phyloP scores from a whole-genome alignment of 2,329 filamentous ascomycete genomes.

The Thermoascus crustaceus region DNA sequence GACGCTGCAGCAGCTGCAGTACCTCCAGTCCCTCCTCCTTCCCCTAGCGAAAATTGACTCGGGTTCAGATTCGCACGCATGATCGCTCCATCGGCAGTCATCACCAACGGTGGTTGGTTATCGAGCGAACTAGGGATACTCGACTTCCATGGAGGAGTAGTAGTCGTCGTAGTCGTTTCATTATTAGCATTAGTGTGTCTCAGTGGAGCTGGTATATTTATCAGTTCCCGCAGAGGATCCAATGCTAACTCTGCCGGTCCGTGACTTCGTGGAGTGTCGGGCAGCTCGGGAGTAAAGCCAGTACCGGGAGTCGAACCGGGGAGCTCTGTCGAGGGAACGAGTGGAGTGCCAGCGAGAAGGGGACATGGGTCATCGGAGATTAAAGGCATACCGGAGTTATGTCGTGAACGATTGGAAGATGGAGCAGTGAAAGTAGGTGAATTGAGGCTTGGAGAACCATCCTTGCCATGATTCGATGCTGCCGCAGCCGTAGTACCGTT shows the following conservation, averaged over 20 bases:
- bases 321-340: background rate
- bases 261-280: background rate
- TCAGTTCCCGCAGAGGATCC: background rate
- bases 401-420: too few relatives aligned
- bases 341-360: background rate
- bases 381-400: background rate
- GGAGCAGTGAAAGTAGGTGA: background rate
- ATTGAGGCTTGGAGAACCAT: background rate
- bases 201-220: background rate
- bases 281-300: background rate
- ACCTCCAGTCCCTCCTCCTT: too few relatives aligned
- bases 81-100: background rate
- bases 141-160: too few relatives aligned
- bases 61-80: background rate
- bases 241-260: background rate
- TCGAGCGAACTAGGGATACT: too few relatives aligned
- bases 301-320: background rate
- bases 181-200: background rate
- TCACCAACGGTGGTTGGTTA: too few relatives aligned
- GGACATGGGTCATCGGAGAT: background rate
- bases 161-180: background rate
- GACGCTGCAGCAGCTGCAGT: background rate
- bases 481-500: background rate
- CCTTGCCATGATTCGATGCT: background rate
- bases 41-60: too few relatives aligned